Evolutionary conservation across 2,329 filamentous ascomycete genomes (phyloP).

Genomic region (Aspergillus transmontanensis): DNA sequence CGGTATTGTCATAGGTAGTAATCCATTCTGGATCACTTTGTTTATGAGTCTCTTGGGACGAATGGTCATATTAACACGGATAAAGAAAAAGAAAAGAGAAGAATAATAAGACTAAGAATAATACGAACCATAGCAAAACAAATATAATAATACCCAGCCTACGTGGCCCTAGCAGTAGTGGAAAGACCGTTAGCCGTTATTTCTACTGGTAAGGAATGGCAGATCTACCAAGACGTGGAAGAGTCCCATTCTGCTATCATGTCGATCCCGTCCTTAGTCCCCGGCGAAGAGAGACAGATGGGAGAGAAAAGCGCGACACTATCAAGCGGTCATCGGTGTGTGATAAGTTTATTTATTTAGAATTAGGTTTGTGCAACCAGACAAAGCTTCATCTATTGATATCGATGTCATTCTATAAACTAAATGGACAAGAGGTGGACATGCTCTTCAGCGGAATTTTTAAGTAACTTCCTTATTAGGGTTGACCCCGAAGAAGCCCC

Average conservation of each 20-base stretch:
- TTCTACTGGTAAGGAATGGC: background rate
- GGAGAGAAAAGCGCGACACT: background rate
- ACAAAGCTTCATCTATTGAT: slow-evolving; percentile 8
- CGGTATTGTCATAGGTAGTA: slow-evolving; percentile 13
- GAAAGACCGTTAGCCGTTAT: background rate
- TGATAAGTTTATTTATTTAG: slow-evolving; percentile 2
- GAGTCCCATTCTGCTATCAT: background rate
- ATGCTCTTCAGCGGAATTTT: background rate
- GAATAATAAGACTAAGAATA: background rate
- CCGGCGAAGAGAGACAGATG: background rate
- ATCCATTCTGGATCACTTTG: background rate
- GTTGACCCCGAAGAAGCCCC: background rate
- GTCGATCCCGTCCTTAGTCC: background rate
- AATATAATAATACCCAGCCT: background rate
- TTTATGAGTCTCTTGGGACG: background rate
- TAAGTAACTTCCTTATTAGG: slow-evolving; percentile 4
- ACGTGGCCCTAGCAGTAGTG: slow-evolving; percentile 1
- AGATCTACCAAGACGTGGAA: background rate
- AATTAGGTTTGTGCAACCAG: slow-evolving; percentile 14
- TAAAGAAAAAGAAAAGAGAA: background rate
- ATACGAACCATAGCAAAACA: background rate
- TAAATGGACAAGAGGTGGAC: background rate
- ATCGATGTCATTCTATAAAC: background rate
- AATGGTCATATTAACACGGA: background rate
- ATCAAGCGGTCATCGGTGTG: background rate